These are phyloP conservation scores for Geotrichum macrosporum DNA, from an alignment of 1,139 yeast genomes.

Conservation along the genomic window DNA sequence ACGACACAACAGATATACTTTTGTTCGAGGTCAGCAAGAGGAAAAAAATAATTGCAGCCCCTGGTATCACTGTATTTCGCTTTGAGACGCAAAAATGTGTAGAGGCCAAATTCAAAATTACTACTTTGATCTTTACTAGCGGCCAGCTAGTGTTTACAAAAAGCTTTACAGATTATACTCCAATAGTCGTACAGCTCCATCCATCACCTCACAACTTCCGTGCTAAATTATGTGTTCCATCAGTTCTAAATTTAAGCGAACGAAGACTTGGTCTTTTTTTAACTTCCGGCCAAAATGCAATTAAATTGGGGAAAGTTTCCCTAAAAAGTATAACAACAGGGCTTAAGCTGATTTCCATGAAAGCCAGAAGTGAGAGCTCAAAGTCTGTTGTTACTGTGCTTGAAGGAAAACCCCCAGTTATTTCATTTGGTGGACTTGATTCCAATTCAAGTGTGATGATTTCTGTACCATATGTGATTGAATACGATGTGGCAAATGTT, in stretches of 20 bases:
- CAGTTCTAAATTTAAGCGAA: constrained; percentile 24
- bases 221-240: constrained; percentile 26
- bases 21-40: constrained; percentile 13
- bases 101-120: constrained; percentile 32
- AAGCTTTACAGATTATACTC: constrained; percentile 25
- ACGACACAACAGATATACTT: constrained; percentile 18
- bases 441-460: constrained; percentile 8
- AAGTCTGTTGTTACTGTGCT: constrained; percentile 1
- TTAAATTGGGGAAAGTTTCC: constrained; percentile 20
- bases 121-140: constrained; percentile 26
- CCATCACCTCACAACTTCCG: constrained; percentile 27
- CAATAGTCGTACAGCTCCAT: constrained; percentile 25
- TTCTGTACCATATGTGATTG: constrained; percentile 21
- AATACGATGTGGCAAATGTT: constrained; percentile 12
- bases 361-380: constrained; percentile 11
- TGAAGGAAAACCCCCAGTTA: constrained; percentile 21
- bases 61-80: constrained; percentile 12
- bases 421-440: constrained; percentile 11
- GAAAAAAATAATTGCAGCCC: background rate
- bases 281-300: constrained; percentile 22
- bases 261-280: constrained; percentile 25
- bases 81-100: constrained; percentile 29
- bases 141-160: constrained; percentile 30
- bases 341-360: constrained; percentile 21
- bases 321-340: constrained; percentile 25